Conservation (phyloP, 1,284 basidiomycete species). For the Leccinum fuscescens region DNA sequence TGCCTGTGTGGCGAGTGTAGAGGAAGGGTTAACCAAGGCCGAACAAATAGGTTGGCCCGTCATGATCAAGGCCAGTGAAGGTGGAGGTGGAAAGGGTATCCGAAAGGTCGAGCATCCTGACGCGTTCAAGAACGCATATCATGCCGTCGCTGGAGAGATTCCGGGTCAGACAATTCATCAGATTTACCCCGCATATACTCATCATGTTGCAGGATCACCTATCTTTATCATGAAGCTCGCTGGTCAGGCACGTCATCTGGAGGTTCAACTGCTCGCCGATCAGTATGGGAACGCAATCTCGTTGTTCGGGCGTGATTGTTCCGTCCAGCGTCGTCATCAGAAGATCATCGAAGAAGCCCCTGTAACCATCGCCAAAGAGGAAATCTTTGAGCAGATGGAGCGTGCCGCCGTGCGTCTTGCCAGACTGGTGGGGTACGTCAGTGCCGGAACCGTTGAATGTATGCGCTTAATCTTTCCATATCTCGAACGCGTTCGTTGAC, state of each 20-base stretch:
- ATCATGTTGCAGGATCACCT: slow-evolving; percentile 74
- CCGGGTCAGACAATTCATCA: slow-evolving; percentile 62
- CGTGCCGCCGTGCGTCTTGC: slow-evolving; percentile 96
- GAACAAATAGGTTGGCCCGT: slow-evolving; percentile 94
- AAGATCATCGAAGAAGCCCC: slow-evolving; percentile 99
- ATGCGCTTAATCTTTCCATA: slow-evolving; percentile 47
- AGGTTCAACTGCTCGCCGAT: slow-evolving; percentile 98
- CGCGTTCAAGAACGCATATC: slow-evolving; percentile 90
- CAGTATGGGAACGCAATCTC: slow-evolving; percentile 99
- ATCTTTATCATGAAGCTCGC: slow-evolving; percentile 99
- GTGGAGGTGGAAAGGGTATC: slow-evolving; percentile 99
- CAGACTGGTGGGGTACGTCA: slow-evolving; percentile 98
- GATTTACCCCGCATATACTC: slow-evolving; percentile 17
- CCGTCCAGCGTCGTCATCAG: slow-evolving; percentile 98
- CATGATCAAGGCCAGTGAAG: slow-evolving; percentile 99
- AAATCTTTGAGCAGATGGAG: slow-evolving; percentile 96
- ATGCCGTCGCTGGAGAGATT: slow-evolving; percentile 95
- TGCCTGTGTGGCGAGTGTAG: slow-evolving; percentile 89
- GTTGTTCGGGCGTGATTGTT: slow-evolving; percentile 98
- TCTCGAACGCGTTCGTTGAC: slow-evolving; percentile 4
- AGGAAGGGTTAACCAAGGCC: slow-evolving; percentile 84
- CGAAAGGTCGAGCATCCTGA: slow-evolving; percentile 85
- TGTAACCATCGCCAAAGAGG: slow-evolving; percentile 92
- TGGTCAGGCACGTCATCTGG: slow-evolving; percentile 94
- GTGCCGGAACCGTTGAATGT: slow-evolving; percentile 99